Evolutionary conservation across 495 filamentous ascomycete genomes (phyloP).

Genomic region (Achaetomiella virescens): DNA sequence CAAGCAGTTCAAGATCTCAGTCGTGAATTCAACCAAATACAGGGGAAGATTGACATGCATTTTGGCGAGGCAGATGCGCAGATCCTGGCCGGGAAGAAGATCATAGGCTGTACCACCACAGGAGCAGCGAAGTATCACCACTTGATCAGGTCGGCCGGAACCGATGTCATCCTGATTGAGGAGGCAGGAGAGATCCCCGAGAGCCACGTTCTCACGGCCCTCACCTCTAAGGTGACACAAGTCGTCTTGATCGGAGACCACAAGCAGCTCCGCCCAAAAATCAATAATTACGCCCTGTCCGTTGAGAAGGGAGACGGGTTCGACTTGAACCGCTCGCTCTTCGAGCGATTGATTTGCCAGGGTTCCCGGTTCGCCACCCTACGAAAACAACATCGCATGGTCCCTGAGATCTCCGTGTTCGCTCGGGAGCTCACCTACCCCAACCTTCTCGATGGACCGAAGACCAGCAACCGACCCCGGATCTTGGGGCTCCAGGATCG

Average conservation of each 20-base stretch:
- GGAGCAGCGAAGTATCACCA: slow-evolving; percentile 58
- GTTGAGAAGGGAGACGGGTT: slow-evolving; percentile 64
- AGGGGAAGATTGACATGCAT: slow-evolving; percentile 35
- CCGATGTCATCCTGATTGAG: slow-evolving; percentile 60
- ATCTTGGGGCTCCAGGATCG: slow-evolving; percentile 55
- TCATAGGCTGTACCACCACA: slow-evolving; percentile 74
- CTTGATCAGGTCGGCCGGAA: slow-evolving; percentile 44
- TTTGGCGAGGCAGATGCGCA: slow-evolving; percentile 41
- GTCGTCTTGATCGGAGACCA: slow-evolving; percentile 74
- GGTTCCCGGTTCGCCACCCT: slow-evolving; percentile 53
- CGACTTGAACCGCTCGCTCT: slow-evolving; percentile 65
- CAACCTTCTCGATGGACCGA: slow-evolving; percentile 50
- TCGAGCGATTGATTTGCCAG: slow-evolving; percentile 59
- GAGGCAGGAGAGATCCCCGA: slow-evolving; percentile 80
- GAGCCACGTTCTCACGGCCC: slow-evolving; percentile 58
- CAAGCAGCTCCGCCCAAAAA: slow-evolving; percentile 67
- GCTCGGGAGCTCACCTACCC: slow-evolving; percentile 59
- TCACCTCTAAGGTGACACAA: slow-evolving; percentile 56
- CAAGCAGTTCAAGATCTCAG: slow-evolving; percentile 32
- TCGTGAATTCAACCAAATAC: slow-evolving; percentile 37
- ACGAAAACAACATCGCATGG: slow-evolving; percentile 63
- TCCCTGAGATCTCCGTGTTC: slow-evolving; percentile 60
- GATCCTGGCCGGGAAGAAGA: slow-evolving; percentile 48
- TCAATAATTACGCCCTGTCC: slow-evolving; percentile 57
- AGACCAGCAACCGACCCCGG: slow-evolving; percentile 43